Evolutionary conservation across 345 rosid species (phyloP), one percentile per base, ranked within the genome.

Genomic region (Microthlaspi erraticum): DNA sequence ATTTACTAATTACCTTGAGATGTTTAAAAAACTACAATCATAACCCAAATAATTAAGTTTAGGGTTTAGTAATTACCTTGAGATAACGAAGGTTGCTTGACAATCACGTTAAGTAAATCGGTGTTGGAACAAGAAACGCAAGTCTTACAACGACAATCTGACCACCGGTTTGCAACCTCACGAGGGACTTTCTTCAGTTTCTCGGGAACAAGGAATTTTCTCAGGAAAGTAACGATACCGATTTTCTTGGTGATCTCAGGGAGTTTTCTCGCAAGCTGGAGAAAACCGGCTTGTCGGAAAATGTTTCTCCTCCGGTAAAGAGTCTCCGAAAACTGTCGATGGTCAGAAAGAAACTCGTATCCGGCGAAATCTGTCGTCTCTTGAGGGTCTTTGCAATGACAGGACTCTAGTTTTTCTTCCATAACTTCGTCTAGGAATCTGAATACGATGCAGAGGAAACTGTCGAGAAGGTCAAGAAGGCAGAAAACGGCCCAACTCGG

Each of bases 91-190:
- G 86, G 81, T 70, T 85, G 80, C 72, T 43, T 79, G 8, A 86
- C 77, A 14, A 81, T 83, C 14, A 84, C 71, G 71, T 84, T 82
- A 58, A 89, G 87, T 68, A 80, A 81, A 72, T 77, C 71, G n/a
- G 23, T 73, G 36, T 71, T 76, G 34, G 65, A 77, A 88, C 89
- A 85, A 38, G 85, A 83, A 81, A 80, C 65, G 64, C 96, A 92
- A 39, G 79, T 77, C 20, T 82, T 80, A 51, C 94, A 92, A 36
- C 89, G 83, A 79, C 96, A 89, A 74, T 87, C 94, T 8, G 92
- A 85, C 97, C 97, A 88, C 52, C 89, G 73, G 58, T 67, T 80
- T 45, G 59, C 33, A 64, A 62, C 16, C 49, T 68, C 63, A 32
- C 14, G 16, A 11, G 39, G 13, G 8, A 6, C 32, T 33, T 49